Evolutionary conservation across 2,329 filamentous ascomycete species (phyloP), one percentile per base, ranked within the genome.

Genomic region (Sporothrix humicola): DNA sequence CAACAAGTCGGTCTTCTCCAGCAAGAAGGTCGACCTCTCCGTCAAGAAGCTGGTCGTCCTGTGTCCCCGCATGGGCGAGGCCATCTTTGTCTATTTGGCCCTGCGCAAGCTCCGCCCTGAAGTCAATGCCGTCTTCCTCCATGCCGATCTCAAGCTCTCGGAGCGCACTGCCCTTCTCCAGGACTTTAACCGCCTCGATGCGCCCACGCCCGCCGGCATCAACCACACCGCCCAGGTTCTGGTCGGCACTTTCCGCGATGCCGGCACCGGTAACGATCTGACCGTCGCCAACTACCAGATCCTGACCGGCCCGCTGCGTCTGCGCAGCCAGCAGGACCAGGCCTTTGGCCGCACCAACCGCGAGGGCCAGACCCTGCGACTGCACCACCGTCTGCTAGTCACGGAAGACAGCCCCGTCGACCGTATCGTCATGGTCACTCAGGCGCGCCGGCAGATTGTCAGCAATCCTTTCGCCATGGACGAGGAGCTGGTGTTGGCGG

Each of bases 1-100:
- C 46, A n/a, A 17, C 56, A 48, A 20, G 52, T 72, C 73, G 12
- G 63, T 69, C 2, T 69, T 73, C 23, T 63, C 73, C 20, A 54
- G 54, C 20, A 75, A 46, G 26, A 75, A 50, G 68, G 23, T 61
- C 17, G 74, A 74, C 42, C 46, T 54, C 4, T 15, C 52, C 2
- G 44, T 75, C n/a, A 77, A 78, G 75, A 78, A 78, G 73, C 72
- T 77, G 31, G 76, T 77, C 15, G 63, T 78, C n/a, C 61, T 77
- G 26, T 77, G 76, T 12, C 76, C 77, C 15, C 75, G 74, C 23
- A 72, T 77, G 66, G 77, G 74, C 58, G 77, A 78, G 70, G 76
- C 76, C 15, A 66, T 77, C 13, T 77, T 78, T 69, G 44, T 77
- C 13, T 77, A 73, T 31, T 71, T 77, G 59, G 77, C 75, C 3